These are phyloP conservation scores for Strobilomyces echinocephalus DNA, from an alignment of 768 basidiomycete species.

Conservation along the genomic window DNA sequence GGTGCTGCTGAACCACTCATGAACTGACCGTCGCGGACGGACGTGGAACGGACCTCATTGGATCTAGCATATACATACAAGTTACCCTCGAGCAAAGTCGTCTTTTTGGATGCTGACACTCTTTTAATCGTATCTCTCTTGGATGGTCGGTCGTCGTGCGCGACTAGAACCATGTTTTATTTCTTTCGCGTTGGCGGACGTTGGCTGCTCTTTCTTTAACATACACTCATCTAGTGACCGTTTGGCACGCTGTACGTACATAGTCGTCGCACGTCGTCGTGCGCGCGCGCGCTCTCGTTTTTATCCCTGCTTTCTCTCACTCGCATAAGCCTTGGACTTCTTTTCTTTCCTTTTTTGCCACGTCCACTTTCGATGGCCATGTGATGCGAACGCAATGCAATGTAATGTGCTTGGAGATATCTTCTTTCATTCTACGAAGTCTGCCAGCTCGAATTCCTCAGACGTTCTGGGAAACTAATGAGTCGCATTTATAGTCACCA, in stretches of 20 bases:
- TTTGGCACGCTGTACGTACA: not conserved
- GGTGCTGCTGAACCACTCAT: conserved; percentile 50
- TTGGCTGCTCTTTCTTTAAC: conserved; percentile 8
- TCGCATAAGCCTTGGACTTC: conserved; percentile 4
- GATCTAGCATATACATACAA: conserved; percentile 17
- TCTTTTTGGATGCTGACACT: conserved; percentile 15
- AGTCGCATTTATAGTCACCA: too few relatives aligned
- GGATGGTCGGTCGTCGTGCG: conserved; percentile 3
- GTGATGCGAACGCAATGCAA: conserved; percentile 5
- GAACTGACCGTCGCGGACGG: conserved; percentile 9
- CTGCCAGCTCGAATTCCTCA: too few relatives aligned
- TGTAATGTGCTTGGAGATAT: not conserved
- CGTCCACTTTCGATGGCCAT: not conserved
- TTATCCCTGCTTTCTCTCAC: not conserved
- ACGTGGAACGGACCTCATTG: conserved; percentile 15
- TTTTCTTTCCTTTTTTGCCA: not conserved
- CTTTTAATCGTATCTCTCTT: conserved; percentile 6
- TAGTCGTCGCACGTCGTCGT: not conserved
- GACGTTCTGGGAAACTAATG: too few relatives aligned
- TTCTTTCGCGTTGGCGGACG: conserved; percentile 11
- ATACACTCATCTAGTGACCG: not conserved
- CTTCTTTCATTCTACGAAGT: not conserved
- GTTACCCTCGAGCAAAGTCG: conserved; percentile 8
- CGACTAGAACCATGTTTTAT: not conserved
- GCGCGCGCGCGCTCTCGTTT: not conserved